Base-by-base conservation (phyloP, 1,284 basidiomycete species). In the Cutaneotrichosporon sp. region DNA sequence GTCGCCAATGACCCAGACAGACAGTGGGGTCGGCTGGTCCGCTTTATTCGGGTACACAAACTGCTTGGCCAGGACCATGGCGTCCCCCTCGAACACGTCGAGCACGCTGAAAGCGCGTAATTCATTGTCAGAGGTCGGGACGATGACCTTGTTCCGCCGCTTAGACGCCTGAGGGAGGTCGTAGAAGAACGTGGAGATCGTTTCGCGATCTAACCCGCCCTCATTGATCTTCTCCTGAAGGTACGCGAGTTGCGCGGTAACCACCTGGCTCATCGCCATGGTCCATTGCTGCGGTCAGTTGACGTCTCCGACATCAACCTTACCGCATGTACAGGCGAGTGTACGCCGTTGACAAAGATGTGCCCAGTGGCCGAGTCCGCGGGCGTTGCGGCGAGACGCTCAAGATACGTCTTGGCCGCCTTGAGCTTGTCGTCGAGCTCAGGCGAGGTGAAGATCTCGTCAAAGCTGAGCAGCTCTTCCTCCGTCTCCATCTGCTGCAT, bases 331-430 rank as follows among this genome's bases (percentile, higher is more conserved):
- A 89, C 74, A 6, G 80, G 74, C 27, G 85, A 79, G 66, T 88
- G 81, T 63, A 86, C 90, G 14, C 94, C 94, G 64, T 97, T 97
- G 63, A 97, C 78, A 69, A 97, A 94, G 22, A 78, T 81, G 67
- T 72, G 70, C 8, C 69, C 67, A 2, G 49, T 41, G 5, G 59
- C 29, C 12, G 59, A 61, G 26, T 68, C 61, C 6, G 57, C 57
- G 22, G 62, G 57, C 3, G 60, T 61, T 4, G 68, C 63, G 7
- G 61, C 56, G 27, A 75, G 31, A 27, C 76, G 61, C 10, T 54
- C 44, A 2, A 65, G 59, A 55, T 72, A 76, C 0, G 51, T 26
- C n/a, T 44, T 46, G 0, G 61, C 60, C 26, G 47, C 51, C 8
- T 58, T 43, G 1, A 70, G 25, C 25, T 61, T 52, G 14, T 55